phyloP scores from a whole-genome alignment of 192 early-diverging fungal species.

The Mortierella antarctica region DNA sequence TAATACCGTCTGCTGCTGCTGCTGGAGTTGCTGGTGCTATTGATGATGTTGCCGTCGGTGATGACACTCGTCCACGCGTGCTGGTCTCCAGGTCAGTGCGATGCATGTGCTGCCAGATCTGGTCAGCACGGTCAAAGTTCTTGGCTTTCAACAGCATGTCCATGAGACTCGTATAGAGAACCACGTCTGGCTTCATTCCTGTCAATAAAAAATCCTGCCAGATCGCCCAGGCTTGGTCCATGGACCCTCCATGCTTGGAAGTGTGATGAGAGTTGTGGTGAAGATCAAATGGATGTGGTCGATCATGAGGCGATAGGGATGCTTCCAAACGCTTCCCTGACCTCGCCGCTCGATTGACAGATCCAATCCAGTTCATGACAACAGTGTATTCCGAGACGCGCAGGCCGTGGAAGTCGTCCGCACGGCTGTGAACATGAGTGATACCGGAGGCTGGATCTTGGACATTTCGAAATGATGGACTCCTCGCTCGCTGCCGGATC shows the following conservation, averaged over 20 bases:
- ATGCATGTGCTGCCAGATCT: constrained; percentile 39
- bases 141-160: constrained; percentile 28
- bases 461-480: background rate
- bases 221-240: constrained; percentile 27
- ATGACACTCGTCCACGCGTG: background rate
- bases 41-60: background rate
- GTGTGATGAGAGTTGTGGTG: background rate
- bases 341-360: background rate
- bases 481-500: background rate
- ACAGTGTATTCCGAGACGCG: constrained; percentile 36
- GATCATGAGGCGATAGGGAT: background rate
- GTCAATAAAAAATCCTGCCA: constrained; percentile 46
- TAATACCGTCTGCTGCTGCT: background rate
- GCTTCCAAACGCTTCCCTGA: background rate
- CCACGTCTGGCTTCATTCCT: constrained; percentile 49
- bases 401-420: constrained; percentile 26
- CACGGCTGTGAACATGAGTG: background rate
- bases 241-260: background rate
- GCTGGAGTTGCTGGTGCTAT: background rate
- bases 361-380: constrained; percentile 46
- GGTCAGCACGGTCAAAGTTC: constrained; percentile 29
- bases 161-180: constrained; percentile 32
- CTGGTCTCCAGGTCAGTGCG: background rate
- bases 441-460: background rate
- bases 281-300: background rate